These are phyloP conservation scores for Aureobasidium sp. DNA, from an alignment of 2,329 filamentous ascomycete species.

Conservation along the genomic window DNA sequence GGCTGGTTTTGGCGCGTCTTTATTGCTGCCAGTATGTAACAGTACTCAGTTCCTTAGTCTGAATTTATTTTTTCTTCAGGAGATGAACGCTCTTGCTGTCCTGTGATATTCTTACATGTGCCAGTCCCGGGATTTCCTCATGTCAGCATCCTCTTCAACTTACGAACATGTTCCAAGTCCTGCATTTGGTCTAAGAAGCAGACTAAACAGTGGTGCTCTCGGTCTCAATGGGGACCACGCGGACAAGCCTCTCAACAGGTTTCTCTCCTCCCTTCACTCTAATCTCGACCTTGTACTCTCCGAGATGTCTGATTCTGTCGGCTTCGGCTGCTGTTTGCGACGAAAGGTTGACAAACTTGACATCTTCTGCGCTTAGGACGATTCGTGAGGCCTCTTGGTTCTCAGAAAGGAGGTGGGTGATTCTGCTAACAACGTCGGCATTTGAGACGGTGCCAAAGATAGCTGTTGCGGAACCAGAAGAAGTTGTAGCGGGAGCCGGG, in stretches of 20 bases:
- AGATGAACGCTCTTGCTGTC: background rate
- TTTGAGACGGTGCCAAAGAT: constrained; percentile 52
- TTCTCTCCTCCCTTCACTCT: constrained; percentile 41
- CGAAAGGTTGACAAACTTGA: constrained; percentile 40
- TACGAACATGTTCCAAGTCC: background rate
- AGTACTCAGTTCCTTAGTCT: background rate
- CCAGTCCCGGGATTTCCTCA: background rate
- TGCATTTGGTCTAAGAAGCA: background rate
- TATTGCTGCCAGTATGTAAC: constrained; percentile 9
- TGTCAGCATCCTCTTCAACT: background rate
- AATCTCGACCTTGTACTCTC: constrained; percentile 48
- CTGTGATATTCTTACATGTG: background rate
- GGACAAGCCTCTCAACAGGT: constrained; percentile 36
- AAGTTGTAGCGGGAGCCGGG: constrained; percentile 14
- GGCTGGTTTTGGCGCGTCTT: background rate
- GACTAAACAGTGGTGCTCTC: background rate
- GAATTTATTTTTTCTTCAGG: background rate
- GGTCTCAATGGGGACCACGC: constrained; percentile 24
- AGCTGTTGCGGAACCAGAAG: constrained; percentile 24
- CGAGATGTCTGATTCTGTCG: constrained; percentile 46
- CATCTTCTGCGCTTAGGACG: constrained; percentile 43
- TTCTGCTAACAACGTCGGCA: constrained; percentile 43
- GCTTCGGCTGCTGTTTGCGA: constrained; percentile 30
- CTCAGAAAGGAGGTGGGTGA: constrained; percentile 43
- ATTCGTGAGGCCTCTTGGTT: constrained; percentile 47